Conservation (phyloP, 257 asterid genomes). For the Salvia miltiorrhiza region DNA sequence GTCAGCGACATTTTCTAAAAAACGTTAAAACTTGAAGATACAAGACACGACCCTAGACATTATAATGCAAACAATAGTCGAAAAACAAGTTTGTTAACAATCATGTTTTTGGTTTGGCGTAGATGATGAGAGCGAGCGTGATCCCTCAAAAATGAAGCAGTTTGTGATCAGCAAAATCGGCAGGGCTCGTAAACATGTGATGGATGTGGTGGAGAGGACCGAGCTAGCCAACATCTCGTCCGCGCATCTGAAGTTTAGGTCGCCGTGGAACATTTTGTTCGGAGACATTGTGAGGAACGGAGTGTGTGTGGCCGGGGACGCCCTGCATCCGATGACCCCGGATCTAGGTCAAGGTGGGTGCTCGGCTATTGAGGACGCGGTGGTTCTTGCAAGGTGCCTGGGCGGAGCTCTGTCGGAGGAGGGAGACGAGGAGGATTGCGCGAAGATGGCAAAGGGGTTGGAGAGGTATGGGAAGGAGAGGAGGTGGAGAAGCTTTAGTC, state of each 20-base stretch:
- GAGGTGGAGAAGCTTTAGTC: constrained; percentile 71
- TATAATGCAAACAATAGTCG: too few species aligned
- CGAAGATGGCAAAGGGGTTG: constrained; percentile 33
- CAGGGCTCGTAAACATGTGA: constrained; percentile 28
- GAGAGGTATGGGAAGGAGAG: constrained; percentile 47
- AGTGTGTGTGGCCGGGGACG: constrained; percentile 69
- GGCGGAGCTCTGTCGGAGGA: constrained; percentile 31
- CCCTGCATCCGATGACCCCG: constrained; percentile 86
- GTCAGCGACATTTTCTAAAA: too few species aligned
- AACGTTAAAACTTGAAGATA: too few species aligned
- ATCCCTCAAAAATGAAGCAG: constrained; percentile 59
- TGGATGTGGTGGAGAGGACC: constrained; percentile 45
- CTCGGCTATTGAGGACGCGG: constrained; percentile 63
- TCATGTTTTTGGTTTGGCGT: neutral
- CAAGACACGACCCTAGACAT: too few species aligned
- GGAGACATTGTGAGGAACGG: constrained; percentile 44
- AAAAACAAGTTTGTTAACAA: neutral
- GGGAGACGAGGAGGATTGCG: constrained; percentile 22
- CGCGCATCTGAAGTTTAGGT: constrained; percentile 45
- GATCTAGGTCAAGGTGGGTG: constrained; percentile 85
- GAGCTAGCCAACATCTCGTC: constrained; percentile 38
- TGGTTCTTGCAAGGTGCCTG: constrained; percentile 61
- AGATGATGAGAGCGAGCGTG: constrained; percentile 42
- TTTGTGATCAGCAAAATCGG: constrained; percentile 44
- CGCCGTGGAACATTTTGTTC: constrained; percentile 57